These are phyloP conservation scores for Colletotrichum sp. DNA, from an alignment of 2,329 filamentous ascomycete species.

Conservation along the genomic window DNA sequence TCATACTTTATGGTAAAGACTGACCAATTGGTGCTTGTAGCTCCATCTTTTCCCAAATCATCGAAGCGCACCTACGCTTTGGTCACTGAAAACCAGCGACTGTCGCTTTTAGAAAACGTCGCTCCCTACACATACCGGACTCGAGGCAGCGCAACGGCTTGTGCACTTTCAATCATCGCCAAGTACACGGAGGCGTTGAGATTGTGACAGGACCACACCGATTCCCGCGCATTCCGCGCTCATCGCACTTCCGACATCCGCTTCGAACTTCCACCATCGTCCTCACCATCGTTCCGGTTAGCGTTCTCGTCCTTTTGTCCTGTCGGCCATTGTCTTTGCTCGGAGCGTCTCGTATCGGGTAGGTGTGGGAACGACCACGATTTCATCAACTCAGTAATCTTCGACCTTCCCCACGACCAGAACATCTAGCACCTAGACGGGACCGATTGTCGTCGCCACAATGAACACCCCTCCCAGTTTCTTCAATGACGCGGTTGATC, in stretches of 20 bases:
- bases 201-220: neutral
- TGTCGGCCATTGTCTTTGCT: neutral
- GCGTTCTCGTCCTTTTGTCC: neutral
- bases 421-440: neutral
- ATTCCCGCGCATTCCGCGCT: neutral
- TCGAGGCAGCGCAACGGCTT: neutral
- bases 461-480: slow-evolving; percentile 22
- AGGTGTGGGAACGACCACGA: neutral
- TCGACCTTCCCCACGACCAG: neutral
- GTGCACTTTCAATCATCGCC: neutral
- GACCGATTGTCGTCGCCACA: neutral
- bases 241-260: neutral
- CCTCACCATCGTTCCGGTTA: neutral
- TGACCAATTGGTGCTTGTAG: neutral
- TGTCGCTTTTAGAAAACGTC: neutral
- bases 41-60: neutral
- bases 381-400: neutral
- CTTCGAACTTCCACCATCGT: neutral
- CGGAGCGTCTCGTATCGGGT: neutral
- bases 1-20: neutral
- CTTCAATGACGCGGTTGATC: slow-evolving; percentile 20
- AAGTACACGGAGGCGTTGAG: slow-evolving; percentile 15
- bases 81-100: neutral
- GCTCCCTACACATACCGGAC: neutral
- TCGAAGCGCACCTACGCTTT: neutral